phyloP scores from a whole-genome alignment of 805 yeast species.

The Lachancea fermentati region DNA sequence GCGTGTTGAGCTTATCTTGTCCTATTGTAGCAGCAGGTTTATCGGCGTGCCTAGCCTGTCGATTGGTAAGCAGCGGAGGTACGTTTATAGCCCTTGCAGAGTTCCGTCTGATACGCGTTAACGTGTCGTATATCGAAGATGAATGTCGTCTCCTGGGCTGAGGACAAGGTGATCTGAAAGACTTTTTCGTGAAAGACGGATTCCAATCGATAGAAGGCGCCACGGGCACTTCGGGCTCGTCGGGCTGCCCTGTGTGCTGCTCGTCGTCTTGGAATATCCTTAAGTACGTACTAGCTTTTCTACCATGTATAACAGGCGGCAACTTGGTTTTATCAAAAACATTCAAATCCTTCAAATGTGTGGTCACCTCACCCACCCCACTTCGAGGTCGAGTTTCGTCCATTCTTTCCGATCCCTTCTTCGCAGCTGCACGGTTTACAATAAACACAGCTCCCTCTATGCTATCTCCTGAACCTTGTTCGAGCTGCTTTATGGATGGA shows the following conservation, averaged over 20 bases:
- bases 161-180: not conserved
- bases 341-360: slow-evolving; percentile 24
- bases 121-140: slow-evolving; percentile 6
- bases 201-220: not conserved
- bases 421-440: not conserved
- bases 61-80: not conserved
- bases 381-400: not conserved
- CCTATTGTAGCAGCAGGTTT: not conserved
- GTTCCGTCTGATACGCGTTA: not conserved
- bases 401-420: not conserved
- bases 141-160: slow-evolving; percentile 4
- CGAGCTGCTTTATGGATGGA: not conserved
- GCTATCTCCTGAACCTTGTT: not conserved
- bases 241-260: not conserved
- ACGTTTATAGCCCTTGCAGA: not conserved
- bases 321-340: slow-evolving; percentile 19
- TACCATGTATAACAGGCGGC: slow-evolving; percentile 27
- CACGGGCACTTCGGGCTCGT: not conserved
- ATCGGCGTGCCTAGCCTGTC: not conserved
- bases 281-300: slow-evolving; percentile 32
- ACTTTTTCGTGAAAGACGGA: not conserved
- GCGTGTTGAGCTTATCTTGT: not conserved
- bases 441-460: not conserved
- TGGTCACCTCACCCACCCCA: slow-evolving; percentile 6
- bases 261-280: slow-evolving; percentile 32